Evolutionary conservation across 164 flowering plant species (phyloP), one percentile per base, ranked within the genome.

Genomic region (Annona cherimola): DNA sequence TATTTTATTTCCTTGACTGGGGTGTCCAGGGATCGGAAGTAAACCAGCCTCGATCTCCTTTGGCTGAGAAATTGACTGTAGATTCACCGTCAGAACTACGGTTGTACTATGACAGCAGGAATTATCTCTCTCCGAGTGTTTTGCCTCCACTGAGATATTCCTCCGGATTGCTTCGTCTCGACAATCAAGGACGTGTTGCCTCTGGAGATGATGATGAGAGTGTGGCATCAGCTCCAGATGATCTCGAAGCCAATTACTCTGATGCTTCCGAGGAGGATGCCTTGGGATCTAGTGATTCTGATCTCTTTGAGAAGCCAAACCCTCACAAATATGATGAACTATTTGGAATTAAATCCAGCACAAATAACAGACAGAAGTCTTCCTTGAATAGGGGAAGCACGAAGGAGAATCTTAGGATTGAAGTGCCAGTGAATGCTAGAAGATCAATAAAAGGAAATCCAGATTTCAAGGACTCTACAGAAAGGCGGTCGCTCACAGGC

Each of bases 101-200:
- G 20, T 71, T 78, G 0, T 62, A 72, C 5, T 73, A 64, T 66
- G 79, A 45, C 64, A 70, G 63, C 64, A 76, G 69, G 62, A 68
- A 61, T 76, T 75, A 73, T 46, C 55, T 69, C 35, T 79, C 88
- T 8, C 72, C 89, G 42, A 78, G 77, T 69, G 66, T 75, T 45
- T 73, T 90, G 80, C 97, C 97, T 45, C 93, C 95, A 19, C 74
- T 87, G 70, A 89, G 84, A 71, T 86, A 86, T 75, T 81, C 85
- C 72, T 83, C 92, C 39, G 86, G 88, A 4, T 73, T 86, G 42
- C 76, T 89, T 50, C 72, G 82, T 16, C 76, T 85, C 71, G 85
- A 67, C 61, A 78, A 75, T n/a, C 42, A 79, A 5, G 81, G 71
- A 0, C 39, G 75, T 75, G 73, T 80, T 7, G 67, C 63, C 69